Base-by-base conservation (phyloP, 306 rosid genomes). In the Ziziphus jujuba region DNA sequence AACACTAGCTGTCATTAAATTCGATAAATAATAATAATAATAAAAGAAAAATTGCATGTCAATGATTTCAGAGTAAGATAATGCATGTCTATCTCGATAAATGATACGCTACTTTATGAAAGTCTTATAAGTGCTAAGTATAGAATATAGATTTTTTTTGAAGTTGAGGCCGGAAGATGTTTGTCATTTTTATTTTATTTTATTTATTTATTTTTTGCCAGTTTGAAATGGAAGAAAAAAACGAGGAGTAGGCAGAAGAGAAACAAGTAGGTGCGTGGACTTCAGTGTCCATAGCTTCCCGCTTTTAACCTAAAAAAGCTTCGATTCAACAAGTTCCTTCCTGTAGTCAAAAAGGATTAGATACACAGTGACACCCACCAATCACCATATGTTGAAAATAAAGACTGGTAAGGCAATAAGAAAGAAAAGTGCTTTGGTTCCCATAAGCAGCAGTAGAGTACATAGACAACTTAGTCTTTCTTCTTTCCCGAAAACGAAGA, bases 281-380 rank as follows among this genome's bases (percentile, higher is more conserved):
- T 87, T 92, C 93, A 87, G 90, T 74, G 95, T 85, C 77, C 75
- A 53, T 62, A 67, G 84, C 73, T 84, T 65, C 59, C 65, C 66
- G 57, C 93, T 87, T 90, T 90, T 86, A 87, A 87, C 95, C 91
- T 79, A 93, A 93, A 91, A 82, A n/a, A n/a, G 85, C 77, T 75
- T 83, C 34, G 69, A 73, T 79, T 83, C 74, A 50, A 69, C 70
- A 49, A 56, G 73, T 55, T 67, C n/a, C 74, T 68, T n/a, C n/a
- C n/a, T n/a, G 70, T 80, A 43, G 86, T 65, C 67, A 81, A 89
- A 86, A 83, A 73, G 70, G 70, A 51, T 19, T 24, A 48, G 12
- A 54, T 24, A 49, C 52, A 73, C 72, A 59, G 76, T 57, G 63
- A 57, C 62, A 76, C 63, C 75, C 79, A 77, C 75, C n/a, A n/a